Conservation (phyloP, 116 monocot genomes). For the Cymodocea nodosa region DNA sequence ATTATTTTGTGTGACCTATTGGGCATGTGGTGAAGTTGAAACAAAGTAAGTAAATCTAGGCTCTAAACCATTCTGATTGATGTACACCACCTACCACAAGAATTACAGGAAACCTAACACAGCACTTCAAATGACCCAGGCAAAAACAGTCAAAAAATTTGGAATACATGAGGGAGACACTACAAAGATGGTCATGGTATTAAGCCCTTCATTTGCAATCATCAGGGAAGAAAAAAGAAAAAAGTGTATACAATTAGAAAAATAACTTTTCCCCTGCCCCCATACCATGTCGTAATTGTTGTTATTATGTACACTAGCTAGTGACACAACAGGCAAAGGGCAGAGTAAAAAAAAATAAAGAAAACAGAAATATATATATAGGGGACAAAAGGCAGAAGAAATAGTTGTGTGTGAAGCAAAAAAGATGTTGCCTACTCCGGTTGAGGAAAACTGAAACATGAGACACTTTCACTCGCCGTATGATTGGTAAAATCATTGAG, state of each 20-base stretch:
- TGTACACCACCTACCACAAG: no score
- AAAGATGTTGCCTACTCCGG: neutral
- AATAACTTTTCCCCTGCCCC: neutral
- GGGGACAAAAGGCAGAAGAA: neutral
- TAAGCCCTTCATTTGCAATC: neutral
- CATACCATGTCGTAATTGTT: neutral
- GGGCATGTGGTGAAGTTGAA: no score
- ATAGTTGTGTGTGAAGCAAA: neutral
- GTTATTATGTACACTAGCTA: neutral
- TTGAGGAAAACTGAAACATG: neutral
- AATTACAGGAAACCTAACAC: no score
- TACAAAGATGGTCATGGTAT: no score
- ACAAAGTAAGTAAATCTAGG: no score
- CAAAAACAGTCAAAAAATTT: no score
- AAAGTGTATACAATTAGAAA: neutral
- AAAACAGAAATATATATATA: neutral
- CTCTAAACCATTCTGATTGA: no score
- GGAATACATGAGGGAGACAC: no score
- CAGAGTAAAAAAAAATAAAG: neutral
- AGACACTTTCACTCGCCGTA: neutral
- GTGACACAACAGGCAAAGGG: neutral
- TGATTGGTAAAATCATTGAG: neutral
- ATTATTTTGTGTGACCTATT: no score
- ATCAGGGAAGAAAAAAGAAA: neutral
- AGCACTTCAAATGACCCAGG: no score